Evolutionary conservation across 2,329 filamentous ascomycete species (phyloP).

Genomic region (Neopestalotiopsis rosae): DNA sequence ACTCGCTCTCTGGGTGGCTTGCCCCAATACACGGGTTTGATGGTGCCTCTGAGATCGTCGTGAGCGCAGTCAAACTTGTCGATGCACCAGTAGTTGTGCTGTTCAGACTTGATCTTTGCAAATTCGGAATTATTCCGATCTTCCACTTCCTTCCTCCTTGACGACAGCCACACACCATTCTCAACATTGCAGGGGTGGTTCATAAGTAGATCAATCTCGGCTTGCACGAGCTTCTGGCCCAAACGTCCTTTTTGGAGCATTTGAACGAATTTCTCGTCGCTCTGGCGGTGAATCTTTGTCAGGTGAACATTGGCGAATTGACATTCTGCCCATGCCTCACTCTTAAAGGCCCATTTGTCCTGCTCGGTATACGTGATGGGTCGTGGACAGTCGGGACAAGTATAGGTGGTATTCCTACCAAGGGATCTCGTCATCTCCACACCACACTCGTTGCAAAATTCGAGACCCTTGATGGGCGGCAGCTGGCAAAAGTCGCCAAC

Average conservation of each 20-base stretch:
- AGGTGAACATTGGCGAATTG: conserved; percentile 59
- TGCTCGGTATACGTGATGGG: conserved; percentile 41
- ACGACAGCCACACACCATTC: conserved; percentile 50
- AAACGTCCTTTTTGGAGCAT: conserved; percentile 53
- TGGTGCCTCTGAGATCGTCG: conserved; percentile 32
- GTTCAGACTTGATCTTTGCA: conserved; percentile 33
- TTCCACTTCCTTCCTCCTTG: conserved; percentile 44
- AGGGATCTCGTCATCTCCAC: conserved; percentile 30
- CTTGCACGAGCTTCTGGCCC: conserved; percentile 33
- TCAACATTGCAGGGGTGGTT: conserved; percentile 47
- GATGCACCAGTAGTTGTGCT: conserved; percentile 37
- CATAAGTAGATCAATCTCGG: conserved; percentile 49
- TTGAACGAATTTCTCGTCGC: conserved; percentile 55
- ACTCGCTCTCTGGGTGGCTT: conserved; percentile 33
- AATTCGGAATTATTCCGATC: conserved; percentile 41
- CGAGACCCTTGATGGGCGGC: conserved; percentile 62
- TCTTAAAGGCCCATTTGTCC: conserved; percentile 67
- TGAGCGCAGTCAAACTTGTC: conserved; percentile 49
- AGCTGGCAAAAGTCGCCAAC: conserved; percentile 67
- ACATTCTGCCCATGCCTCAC: conserved; percentile 58
- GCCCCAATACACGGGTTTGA: conserved; percentile 22
- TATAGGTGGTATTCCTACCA: conserved; percentile 29
- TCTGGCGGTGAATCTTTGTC: conserved; percentile 61
- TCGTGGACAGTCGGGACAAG: conserved; percentile 38
- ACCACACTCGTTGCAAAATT: conserved; percentile 55